Conservation (phyloP, 1,139 yeast genomes). For the Kodamaea anthophila region DNA sequence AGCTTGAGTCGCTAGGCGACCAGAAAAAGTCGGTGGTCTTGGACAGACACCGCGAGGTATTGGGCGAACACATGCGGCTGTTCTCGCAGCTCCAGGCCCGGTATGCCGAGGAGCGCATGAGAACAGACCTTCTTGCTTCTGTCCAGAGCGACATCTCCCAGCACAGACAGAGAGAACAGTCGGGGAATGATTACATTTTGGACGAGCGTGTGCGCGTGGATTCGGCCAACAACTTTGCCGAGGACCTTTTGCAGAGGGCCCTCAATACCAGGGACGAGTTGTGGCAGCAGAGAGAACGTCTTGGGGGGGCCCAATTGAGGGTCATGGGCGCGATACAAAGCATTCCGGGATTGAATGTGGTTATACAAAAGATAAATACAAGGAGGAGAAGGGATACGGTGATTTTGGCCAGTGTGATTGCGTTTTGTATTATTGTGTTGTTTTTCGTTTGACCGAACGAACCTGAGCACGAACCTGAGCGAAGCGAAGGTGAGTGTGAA, state of each 20-base stretch:
- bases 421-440: constrained; percentile 65
- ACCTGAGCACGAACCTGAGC: no score
- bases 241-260: constrained; percentile 74
- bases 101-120: constrained; percentile 68
- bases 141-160: constrained; percentile 74
- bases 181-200: constrained; percentile 59
- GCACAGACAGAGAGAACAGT: constrained; percentile 38
- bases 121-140: constrained; percentile 64
- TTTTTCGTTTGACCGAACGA: constrained; percentile 38
- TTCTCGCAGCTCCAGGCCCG: constrained; percentile 53
- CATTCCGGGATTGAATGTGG: constrained; percentile 77
- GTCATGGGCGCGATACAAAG: constrained; percentile 55
- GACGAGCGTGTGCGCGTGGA: constrained; percentile 74
- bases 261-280: constrained; percentile 86
- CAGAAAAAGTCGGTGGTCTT: constrained; percentile 74
- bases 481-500: no score
- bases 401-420: constrained; percentile 70
- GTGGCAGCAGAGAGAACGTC: constrained; percentile 57
- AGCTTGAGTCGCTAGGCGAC: constrained; percentile 28
- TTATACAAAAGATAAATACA: constrained; percentile 77
- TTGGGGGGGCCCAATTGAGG: constrained; percentile 60
- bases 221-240: constrained; percentile 69
- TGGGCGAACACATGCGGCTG: constrained; percentile 64
- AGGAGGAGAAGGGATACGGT: constrained; percentile 84
- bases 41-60: constrained; percentile 72